Evolutionary conservation across 345 rosid species (phyloP).

Genomic region (Aquilaria yunnanensis): DNA sequence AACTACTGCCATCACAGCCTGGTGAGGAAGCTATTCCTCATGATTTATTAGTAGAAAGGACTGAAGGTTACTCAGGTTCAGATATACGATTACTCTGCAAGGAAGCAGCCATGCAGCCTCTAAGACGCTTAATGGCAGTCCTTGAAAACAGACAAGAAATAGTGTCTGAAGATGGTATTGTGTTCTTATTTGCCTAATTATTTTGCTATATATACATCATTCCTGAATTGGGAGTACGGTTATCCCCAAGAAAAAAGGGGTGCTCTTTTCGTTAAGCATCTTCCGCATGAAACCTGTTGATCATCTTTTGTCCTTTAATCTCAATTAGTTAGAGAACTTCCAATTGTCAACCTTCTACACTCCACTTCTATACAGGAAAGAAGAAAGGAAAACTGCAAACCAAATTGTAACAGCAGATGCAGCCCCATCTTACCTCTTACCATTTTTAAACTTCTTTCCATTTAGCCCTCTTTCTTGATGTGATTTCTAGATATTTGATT

Average conservation of each 20-base stretch:
- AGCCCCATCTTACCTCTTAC: too few species aligned
- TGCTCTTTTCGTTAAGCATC: too few species aligned
- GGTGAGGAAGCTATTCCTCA: slow-evolving; percentile 66
- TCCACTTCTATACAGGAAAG: too few species aligned
- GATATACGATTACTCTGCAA: slow-evolving; percentile 87
- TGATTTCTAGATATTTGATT: too few species aligned
- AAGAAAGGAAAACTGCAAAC: too few species aligned
- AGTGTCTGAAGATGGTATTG: slow-evolving; percentile 76
- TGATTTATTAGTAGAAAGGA: slow-evolving; percentile 63
- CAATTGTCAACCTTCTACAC: too few species aligned
- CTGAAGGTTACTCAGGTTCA: slow-evolving; percentile 89
- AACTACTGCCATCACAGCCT: slow-evolving; percentile 50
- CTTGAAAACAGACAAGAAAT: slow-evolving; percentile 58
- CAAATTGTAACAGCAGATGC: too few species aligned
- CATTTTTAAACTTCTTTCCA: too few species aligned
- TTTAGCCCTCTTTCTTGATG: too few species aligned
- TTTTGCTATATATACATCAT: neutral
- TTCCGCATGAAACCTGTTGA: too few species aligned
- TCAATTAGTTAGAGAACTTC: too few species aligned
- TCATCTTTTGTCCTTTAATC: too few species aligned
- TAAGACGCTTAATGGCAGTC: slow-evolving; percentile 61
- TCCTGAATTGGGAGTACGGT: neutral
- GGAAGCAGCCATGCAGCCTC: slow-evolving; percentile 96
- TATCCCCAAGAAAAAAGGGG: neutral
- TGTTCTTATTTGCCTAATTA: neutral